Base-by-base conservation (phyloP, 2,329 filamentous ascomycete species). In the Capronia americana region DNA sequence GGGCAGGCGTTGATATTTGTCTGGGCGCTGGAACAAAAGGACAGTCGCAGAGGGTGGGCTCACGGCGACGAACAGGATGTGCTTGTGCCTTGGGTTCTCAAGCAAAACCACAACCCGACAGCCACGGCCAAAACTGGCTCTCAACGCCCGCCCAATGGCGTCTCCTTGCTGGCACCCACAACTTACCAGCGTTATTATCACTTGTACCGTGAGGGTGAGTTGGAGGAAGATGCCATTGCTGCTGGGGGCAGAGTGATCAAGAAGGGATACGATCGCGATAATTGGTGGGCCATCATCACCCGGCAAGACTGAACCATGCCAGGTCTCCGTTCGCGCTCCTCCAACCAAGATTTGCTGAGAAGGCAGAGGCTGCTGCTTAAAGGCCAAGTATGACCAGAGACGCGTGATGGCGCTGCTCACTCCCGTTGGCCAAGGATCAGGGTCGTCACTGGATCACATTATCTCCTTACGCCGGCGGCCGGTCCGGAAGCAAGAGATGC, bases 131-230 rank as follows among this genome's bases (percentile, higher is more conserved):
- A 51, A 23, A 1, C 6, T 28, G 23, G 14, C 24, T 28, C 24
- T 5, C 20, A 20, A 12, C 20, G 10, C 3, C 28, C 41, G 58
- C 26, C 28, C 2, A 14, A 26, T n/a, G 24, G 6, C 28, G 10
- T 20, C 58, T 38, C 10, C 32, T 23, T 20, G 7, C 57, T 46
- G 10, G 7, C 75, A 60, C 72, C 75, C 61, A 78, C 79, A 60
- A 92, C 88, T 0, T 97, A 91, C 76, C 88, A 96, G 77, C 86
- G 95, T 60, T 99, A 97, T 77, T 99, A 99, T 77, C 95, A 99
- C 79, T 83, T 99, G 28, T 99, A 97, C 79, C 85, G 87, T 61
- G 86, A 92, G 75, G 92, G 92, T 17, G 95, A 99, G 81, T 82
- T 99, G 65, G 93, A 97, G 76, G 84, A 87, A 51, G 91, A 97